These are phyloP conservation scores for Pseudogymnoascus sp. DNA, from an alignment of 2,329 filamentous ascomycete genomes.

Conservation along the genomic window DNA sequence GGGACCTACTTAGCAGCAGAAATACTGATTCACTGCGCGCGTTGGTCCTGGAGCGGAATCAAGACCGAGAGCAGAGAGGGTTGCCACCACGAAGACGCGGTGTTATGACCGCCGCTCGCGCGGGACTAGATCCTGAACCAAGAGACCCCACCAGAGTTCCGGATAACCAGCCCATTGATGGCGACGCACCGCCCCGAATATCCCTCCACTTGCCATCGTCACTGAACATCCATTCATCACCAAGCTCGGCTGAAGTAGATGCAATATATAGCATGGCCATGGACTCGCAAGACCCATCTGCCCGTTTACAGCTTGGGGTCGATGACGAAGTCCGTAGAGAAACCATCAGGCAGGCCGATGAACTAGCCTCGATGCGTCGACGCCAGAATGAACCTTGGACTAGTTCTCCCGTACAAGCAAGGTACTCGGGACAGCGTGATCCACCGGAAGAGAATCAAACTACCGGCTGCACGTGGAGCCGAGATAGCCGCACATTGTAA, in stretches of 20 bases:
- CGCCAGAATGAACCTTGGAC: constrained; percentile 19
- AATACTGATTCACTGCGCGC: constrained; percentile 27
- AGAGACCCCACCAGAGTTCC: constrained; percentile 21
- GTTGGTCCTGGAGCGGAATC: constrained; percentile 32
- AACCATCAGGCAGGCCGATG: constrained; percentile 16
- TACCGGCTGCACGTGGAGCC: constrained; percentile 56
- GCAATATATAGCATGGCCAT: constrained; percentile 36
- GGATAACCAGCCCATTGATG: constrained; percentile 13
- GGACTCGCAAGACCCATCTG: constrained; percentile 23
- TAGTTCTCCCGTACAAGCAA: not conserved
- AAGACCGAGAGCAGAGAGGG: constrained; percentile 28
- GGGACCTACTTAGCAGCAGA: constrained; percentile 29
- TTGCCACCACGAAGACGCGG: constrained; percentile 24
- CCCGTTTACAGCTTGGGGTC: constrained; percentile 25
- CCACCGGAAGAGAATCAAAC: constrained; percentile 37
- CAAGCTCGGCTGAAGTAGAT: constrained; percentile 38
- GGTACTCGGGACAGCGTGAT: constrained; percentile 26
- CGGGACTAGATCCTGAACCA: constrained; percentile 16
- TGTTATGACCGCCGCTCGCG: constrained; percentile 21
- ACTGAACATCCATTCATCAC: constrained; percentile 25
- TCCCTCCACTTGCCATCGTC: constrained; percentile 23
- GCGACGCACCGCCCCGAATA: not conserved
- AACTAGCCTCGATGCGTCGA: not conserved
- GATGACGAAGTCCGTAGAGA: constrained; percentile 30
- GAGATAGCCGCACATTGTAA: constrained; percentile 54